Evolutionary conservation across 1,284 basidiomycete species (phyloP).

Genomic region (Pseudozyma thailandica): DNA sequence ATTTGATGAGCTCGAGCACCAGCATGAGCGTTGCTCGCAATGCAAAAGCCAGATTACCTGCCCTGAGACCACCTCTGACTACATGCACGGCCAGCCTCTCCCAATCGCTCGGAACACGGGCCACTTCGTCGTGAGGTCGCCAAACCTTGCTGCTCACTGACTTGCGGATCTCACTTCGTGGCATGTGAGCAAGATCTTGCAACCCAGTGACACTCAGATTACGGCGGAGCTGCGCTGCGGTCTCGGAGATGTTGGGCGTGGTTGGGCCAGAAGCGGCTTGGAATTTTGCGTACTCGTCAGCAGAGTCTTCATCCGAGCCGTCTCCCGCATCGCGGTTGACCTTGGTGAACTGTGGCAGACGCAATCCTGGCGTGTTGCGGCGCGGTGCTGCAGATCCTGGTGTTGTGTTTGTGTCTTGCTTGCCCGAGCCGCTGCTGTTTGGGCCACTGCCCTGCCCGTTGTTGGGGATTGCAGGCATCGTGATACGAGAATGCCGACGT

Average conservation of each 20-base stretch:
- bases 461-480: conserved; percentile 7
- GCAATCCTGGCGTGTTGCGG: conserved; percentile 27
- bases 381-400: conserved; percentile 10
- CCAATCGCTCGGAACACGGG: conserved; percentile 62
- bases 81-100: conserved; percentile 64
- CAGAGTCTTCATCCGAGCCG: conserved; percentile 45
- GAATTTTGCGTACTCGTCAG: conserved; percentile 40
- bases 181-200: conserved; percentile 60
- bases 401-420: conserved; percentile 1
- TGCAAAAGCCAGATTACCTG: conserved; percentile 61
- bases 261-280: conserved; percentile 45
- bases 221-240: conserved; percentile 60
- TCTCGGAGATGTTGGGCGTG: conserved; percentile 64
- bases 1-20: conserved; percentile 60
- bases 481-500: not conserved
- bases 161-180: conserved; percentile 55
- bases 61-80: conserved; percentile 57
- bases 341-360: conserved; percentile 43
- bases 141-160: conserved; percentile 63
- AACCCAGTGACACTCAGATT: conserved; percentile 58
- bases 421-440: conserved; percentile 8
- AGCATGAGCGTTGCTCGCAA: conserved; percentile 57
- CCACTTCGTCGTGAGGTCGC: conserved; percentile 64
- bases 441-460: conserved; percentile 1
- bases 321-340: conserved; percentile 22